Conservation (phyloP, 2,329 filamentous ascomycete species). For the Chrysosporium keratinophilum region DNA sequence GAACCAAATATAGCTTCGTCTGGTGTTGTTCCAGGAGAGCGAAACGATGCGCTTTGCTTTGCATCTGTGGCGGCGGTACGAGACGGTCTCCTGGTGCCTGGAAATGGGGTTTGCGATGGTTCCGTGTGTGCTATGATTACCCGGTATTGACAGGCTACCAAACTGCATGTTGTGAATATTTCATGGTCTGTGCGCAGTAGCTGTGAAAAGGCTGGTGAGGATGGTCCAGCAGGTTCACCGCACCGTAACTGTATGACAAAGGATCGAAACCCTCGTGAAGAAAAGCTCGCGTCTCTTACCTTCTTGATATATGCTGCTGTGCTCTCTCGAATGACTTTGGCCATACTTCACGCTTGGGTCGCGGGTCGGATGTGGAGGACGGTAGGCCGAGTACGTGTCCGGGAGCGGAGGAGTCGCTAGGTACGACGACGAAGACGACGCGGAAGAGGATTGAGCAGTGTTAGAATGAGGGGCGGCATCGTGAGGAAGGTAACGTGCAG, state of each 20-base stretch:
- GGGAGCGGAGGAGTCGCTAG: conserved; percentile 16
- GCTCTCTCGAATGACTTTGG: conserved; percentile 17
- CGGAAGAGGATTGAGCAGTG: conserved; percentile 12
- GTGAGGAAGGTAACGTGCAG: conserved; percentile 6
- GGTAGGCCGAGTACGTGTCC: conserved; percentile 4
- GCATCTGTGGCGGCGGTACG: neutral
- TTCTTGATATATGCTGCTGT: conserved; percentile 21
- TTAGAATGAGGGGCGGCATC: conserved; percentile 9
- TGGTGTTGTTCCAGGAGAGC: neutral
- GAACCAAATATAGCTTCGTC: conserved; percentile 7
- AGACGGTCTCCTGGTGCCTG: too few species aligned
- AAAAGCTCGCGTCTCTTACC: conserved; percentile 19
- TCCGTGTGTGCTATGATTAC: neutral
- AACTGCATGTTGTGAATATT: neutral
- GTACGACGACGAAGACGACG: conserved; percentile 16
- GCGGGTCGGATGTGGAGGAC: conserved; percentile 14
- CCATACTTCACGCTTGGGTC: conserved; percentile 19
- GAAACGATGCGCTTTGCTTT: neutral
- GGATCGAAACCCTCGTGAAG: neutral
- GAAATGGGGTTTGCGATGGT: neutral
- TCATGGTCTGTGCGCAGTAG: conserved; percentile 7
- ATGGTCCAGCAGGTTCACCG: too few species aligned
- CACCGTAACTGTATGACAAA: neutral
- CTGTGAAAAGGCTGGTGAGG: neutral
- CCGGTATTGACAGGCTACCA: neutral